These are phyloP conservation scores for Acer negundo DNA, from an alignment of 345 rosid species.

Conservation along the genomic window DNA sequence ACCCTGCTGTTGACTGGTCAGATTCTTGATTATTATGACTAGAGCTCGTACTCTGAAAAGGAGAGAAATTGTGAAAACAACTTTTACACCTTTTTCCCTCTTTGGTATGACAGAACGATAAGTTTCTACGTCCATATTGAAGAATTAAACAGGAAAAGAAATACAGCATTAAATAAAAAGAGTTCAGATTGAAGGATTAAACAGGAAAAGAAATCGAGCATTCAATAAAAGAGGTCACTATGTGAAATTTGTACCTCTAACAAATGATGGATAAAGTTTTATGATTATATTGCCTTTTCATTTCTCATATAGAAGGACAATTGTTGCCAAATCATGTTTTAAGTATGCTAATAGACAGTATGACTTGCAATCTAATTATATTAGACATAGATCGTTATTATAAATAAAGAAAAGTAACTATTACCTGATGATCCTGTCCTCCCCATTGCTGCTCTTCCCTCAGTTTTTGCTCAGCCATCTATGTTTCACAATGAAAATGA, in stretches of 20 bases:
- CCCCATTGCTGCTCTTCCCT: slow-evolving; percentile 54
- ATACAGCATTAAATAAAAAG: neutral
- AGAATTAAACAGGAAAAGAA: neutral
- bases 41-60: slow-evolving; percentile 33
- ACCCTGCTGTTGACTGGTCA: slow-evolving; percentile 30
- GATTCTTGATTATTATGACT: slow-evolving; percentile 33
- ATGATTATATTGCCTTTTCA: neutral
- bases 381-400: neutral
- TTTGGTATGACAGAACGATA: neutral
- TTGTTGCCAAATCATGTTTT: neutral
- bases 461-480: slow-evolving; percentile 77
- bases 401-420: neutral
- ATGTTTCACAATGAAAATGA: slow-evolving; percentile 22
- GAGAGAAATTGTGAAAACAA: neutral
- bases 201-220: neutral
- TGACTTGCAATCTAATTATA: neutral
- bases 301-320: neutral
- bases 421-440: slow-evolving; percentile 63
- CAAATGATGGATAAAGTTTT: neutral
- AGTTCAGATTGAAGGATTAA: neutral
- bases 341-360: slow-evolving; percentile 2
- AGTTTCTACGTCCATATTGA: neutral
- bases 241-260: neutral
- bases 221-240: neutral
- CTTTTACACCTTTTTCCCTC: neutral